Percentiles rank a stretch among this genome's conserved stretches.
These are phyloP conservation scores for Kurtzmaniella natalensis DNA, from an alignment of 1,139 yeast species.

Conservation along the genomic window DNA sequence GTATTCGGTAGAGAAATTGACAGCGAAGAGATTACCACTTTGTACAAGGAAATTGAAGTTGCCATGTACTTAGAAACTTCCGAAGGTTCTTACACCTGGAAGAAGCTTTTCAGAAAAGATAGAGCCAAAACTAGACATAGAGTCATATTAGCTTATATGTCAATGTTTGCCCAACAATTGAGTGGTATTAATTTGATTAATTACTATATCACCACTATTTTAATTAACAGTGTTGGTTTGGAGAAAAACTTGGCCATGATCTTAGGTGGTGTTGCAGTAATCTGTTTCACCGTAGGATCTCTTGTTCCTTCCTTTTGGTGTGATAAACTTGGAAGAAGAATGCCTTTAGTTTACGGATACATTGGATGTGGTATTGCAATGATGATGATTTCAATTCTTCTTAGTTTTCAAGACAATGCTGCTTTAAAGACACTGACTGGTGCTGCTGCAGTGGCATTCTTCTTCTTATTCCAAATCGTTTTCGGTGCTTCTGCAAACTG, in stretches of 20 bases:
- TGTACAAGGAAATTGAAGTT: no score
- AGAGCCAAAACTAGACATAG: no score
- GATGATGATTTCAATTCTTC: conserved; percentile 11
- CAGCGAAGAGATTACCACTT: conserved; percentile 7
- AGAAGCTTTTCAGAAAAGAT: no score
- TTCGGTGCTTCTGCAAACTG: conserved; percentile 24
- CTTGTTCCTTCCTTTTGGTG: no score
- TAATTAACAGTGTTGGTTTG: no score
- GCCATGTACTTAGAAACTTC: no score
- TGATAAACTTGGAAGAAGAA: no score
- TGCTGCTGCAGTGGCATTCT: conserved; percentile 14
- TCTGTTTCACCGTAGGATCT: no score
- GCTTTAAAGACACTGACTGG: conserved; percentile 5
- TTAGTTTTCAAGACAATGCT: no score
- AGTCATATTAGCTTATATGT: conserved; percentile 29
- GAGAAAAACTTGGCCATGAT: no score
- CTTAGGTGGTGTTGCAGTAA: no score
- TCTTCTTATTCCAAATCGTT: conserved; percentile 11
- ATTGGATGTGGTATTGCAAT: conserved; percentile 11
- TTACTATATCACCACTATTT: conserved; percentile 27
- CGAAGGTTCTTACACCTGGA: no score
- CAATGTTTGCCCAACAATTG: conserved; percentile 30
- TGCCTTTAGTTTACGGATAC: conserved; percentile 11
- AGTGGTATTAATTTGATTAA: conserved; percentile 27
- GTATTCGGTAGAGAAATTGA: conserved; percentile 5